Evolutionary conservation across 495 filamentous ascomycete species (phyloP), one percentile per base, ranked within the genome.

Genomic region (Saxispiralis lemnorum): DNA sequence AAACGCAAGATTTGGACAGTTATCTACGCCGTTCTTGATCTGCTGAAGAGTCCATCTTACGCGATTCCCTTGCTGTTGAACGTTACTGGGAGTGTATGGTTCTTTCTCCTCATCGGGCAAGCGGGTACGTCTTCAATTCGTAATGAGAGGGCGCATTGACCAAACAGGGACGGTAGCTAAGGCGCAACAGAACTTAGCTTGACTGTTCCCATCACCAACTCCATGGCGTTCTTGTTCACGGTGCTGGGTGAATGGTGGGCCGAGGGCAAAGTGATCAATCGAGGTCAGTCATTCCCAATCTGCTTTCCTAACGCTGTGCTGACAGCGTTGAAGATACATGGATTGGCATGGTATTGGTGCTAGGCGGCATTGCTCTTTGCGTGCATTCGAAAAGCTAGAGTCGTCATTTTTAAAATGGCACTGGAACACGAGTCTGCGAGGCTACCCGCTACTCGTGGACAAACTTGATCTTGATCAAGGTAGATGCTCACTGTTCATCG

Each of bases 221-320:
- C 84, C 0, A 61, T 92, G 48, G 89, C 89, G 0, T 97, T 97
- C 52, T 53, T 96, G 41, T 97, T 95, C 56, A 97, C 89, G 0
- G 88, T 94, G 7, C 56, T 93, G 28, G 89, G 85, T 0, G 89
- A 97, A 52, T 95, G 87, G 88, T 92, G 78, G 68, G 84, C 85
- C 0, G 89, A 94, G 44, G 72, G 71, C 48, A 96, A 95, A 62
- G 78, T 81, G 2, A 89, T 96, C 48, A 76, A 73, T 47, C 68
- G 76, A 66, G 73, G 79, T 79, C 60, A 45, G 71, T 65, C 13
- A 16, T 1, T 12, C 30, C 15, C 3, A 16, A 35, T 0, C 32
- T 35, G 20, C 35, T 15, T 30, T 16, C 39, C 5, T n/a, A 33
- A 16, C 11, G 31, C 30, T 40, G 28, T 45, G 32, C 38, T 19